These are phyloP conservation scores for Lactuca saligna DNA, from an alignment of 129 eudicot species.

Conservation along the genomic window DNA sequence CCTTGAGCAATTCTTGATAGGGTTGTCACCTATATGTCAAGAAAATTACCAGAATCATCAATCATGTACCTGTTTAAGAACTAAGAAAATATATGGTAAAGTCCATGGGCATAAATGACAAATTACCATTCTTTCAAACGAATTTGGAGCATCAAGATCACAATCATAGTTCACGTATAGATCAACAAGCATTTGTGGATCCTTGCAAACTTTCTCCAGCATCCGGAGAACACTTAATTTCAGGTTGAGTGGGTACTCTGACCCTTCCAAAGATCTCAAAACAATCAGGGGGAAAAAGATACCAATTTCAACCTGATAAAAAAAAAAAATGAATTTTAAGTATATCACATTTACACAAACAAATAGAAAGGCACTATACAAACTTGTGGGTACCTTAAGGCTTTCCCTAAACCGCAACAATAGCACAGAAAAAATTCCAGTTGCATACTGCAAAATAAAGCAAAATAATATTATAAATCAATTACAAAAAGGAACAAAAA, in stretches of 20 bases:
- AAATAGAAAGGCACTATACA: constrained; percentile 13
- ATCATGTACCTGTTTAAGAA: constrained; percentile 10
- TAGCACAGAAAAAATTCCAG: constrained; percentile 86
- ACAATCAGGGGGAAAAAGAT: constrained; percentile 89
- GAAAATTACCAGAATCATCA: constrained; percentile 16
- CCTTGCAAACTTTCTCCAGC: constrained; percentile 94
- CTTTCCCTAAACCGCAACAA: constrained; percentile 86
- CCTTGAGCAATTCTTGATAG: constrained; percentile 96
- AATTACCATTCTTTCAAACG: constrained; percentile 82
- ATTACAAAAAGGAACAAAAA: constrained; percentile 3
- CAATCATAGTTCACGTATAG: constrained; percentile 96
- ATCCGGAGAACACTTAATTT: constrained; percentile 82
- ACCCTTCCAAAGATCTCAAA: constrained; percentile 75
- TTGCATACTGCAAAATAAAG: constrained; percentile 64
- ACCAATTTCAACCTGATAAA: constrained; percentile 95
- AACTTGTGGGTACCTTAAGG: constrained; percentile 57
- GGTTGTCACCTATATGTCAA: constrained; percentile 60
- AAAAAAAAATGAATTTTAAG: constrained; percentile 16
- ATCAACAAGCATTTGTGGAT: constrained; percentile 92
- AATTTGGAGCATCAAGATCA: constrained; percentile 95
- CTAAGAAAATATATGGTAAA: constrained; percentile 18
- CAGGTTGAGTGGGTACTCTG: constrained; percentile 67
- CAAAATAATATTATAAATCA: constrained; percentile 20
- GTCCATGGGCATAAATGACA: not conserved
- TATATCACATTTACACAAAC: not conserved